Conservation (phyloP, 305 asterid genomes). For the Solanum hybrid region DNA sequence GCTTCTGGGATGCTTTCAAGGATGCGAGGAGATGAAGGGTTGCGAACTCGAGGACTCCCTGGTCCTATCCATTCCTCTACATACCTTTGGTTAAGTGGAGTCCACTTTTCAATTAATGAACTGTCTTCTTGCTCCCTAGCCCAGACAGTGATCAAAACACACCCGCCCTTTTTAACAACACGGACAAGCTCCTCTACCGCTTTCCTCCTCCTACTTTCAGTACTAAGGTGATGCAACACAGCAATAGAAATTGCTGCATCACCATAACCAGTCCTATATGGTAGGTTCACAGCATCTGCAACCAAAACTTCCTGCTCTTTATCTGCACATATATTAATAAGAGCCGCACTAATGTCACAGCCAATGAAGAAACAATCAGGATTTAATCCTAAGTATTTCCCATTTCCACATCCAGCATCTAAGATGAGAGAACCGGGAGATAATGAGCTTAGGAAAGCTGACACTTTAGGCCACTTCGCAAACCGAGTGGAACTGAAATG, state of each 20-base stretch:
- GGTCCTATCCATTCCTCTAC: slow-evolving; percentile 86
- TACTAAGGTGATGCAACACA: slow-evolving; percentile 89
- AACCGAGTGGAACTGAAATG: slow-evolving; percentile 91
- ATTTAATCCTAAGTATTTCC: slow-evolving; percentile 79
- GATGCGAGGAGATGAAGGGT: slow-evolving; percentile 37
- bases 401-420: slow-evolving; percentile 96
- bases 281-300: slow-evolving; percentile 90
- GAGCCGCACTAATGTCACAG: slow-evolving; percentile 78
- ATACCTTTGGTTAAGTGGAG: slow-evolving; percentile 70
- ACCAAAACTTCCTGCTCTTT: slow-evolving; percentile 82
- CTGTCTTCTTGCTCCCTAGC: slow-evolving; percentile 90
- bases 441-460: slow-evolving; percentile 59
- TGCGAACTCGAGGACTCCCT: slow-evolving; percentile 56
- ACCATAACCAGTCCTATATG: slow-evolving; percentile 70
- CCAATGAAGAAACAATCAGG: slow-evolving; percentile 63
- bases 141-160: slow-evolving; percentile 86
- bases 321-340: slow-evolving; percentile 61
- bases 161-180: slow-evolving; percentile 65
- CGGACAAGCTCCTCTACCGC: slow-evolving; percentile 86
- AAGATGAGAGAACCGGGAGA: slow-evolving; percentile 66
- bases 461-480: slow-evolving; percentile 98
- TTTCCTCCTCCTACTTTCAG: slow-evolving; percentile 69
- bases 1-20: slow-evolving; percentile 73
- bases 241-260: slow-evolving; percentile 97
- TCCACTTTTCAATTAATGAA: slow-evolving; percentile 76